Percentiles rank a stretch among this genome's conserved stretches.
These are phyloP conservation scores for Beauveria australis DNA, from an alignment of 2,329 filamentous ascomycete genomes.

Conservation along the genomic window DNA sequence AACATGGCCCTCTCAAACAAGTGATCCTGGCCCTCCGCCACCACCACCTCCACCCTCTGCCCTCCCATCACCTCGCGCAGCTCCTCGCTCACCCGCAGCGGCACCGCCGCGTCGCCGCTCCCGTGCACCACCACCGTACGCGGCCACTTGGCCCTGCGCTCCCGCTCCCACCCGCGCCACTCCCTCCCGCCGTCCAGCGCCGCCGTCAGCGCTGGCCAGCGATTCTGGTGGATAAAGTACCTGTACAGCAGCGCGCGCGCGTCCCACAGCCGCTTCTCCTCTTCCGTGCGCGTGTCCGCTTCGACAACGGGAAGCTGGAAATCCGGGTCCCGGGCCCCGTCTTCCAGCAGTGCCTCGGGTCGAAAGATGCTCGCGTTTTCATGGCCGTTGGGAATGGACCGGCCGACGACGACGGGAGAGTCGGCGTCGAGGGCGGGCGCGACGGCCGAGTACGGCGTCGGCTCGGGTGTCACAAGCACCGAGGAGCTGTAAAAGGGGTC, in stretches of 20 bases:
- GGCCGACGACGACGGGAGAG: conserved; percentile 19
- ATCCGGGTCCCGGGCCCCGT: conserved; percentile 20
- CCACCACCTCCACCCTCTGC: conserved; percentile 20
- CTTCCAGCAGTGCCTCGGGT: conserved; percentile 19
- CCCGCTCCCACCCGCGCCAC: conserved; percentile 17
- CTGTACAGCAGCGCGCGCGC: conserved; percentile 22
- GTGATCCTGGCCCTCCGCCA: conserved; percentile 21
- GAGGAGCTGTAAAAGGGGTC: conserved; percentile 30
- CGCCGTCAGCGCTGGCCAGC: conserved; percentile 20
- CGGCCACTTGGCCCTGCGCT: conserved; percentile 22
- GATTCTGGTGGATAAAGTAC: conserved; percentile 26
- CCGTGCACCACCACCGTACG: conserved; percentile 27
- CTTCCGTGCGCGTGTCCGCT: background rate
- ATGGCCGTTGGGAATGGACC: background rate
- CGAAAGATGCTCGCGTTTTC: conserved; percentile 18
- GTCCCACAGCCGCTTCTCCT: background rate
- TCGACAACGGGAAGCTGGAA: conserved; percentile 11
- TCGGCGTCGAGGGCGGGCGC: conserved; percentile 14
- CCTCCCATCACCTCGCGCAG: conserved; percentile 20
- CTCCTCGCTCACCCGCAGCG: conserved; percentile 20
- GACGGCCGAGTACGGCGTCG: conserved; percentile 19
- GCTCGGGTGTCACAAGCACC: conserved; percentile 19
- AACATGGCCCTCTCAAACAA: conserved; percentile 23
- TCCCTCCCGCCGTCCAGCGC: conserved; percentile 24
- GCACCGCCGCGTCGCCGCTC: conserved; percentile 21